Conservation (phyloP, 108 stramenopile genomes). For the Skeletonema costatum region DNA sequence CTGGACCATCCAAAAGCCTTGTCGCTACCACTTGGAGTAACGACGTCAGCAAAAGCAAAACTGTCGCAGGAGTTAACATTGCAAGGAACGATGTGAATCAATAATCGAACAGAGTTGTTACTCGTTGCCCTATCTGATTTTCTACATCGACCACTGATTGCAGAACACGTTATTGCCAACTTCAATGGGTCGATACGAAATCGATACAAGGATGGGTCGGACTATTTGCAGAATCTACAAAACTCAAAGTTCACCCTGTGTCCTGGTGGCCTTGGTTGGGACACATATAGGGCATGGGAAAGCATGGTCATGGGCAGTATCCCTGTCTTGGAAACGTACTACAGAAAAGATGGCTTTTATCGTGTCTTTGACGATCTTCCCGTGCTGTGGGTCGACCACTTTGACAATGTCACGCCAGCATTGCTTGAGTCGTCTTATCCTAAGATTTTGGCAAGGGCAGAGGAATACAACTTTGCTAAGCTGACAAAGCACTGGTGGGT, state of each 20-base stretch:
- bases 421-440: conserved; percentile 48
- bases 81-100: neutral
- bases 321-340: conserved; percentile 53
- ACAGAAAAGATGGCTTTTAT: conserved; percentile 50
- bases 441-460: conserved; percentile 20
- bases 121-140: conserved; percentile 38
- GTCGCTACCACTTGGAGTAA: conserved; percentile 54
- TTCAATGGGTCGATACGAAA: conserved; percentile 40
- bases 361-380: conserved; percentile 50
- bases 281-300: conserved; percentile 63
- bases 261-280: conserved; percentile 62
- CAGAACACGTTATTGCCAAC: conserved; percentile 45
- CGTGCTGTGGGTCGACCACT: conserved; percentile 57
- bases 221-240: conserved; percentile 27
- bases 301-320: conserved; percentile 44
- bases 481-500: conserved; percentile 55
- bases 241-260: conserved; percentile 53
- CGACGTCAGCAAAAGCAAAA: neutral
- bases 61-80: neutral
- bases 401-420: conserved; percentile 51
- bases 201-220: conserved; percentile 3
- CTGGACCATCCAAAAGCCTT: conserved; percentile 52
- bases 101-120: conserved; percentile 34
- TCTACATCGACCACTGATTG: conserved; percentile 17
- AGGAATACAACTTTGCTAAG: conserved; percentile 45